Conservation (phyloP, 2,329 filamentous ascomycete genomes). For the Pseudocercospora macadamiae region DNA sequence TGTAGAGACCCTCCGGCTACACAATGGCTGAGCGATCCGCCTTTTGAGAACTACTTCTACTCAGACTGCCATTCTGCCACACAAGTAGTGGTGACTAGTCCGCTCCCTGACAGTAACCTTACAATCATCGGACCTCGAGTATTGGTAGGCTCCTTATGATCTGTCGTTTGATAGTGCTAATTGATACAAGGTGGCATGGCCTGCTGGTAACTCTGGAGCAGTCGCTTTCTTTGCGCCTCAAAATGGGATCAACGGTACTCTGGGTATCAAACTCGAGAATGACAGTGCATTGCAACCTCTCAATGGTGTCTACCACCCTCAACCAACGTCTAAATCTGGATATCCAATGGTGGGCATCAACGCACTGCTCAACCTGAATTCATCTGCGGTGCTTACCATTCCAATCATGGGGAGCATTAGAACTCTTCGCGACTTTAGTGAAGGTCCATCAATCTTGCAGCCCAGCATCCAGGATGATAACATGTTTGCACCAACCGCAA, state of each 20-base stretch:
- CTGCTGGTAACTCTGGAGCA: slow-evolving; percentile 66
- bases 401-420: slow-evolving; percentile 65
- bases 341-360: slow-evolving; percentile 54
- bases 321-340: slow-evolving; percentile 23
- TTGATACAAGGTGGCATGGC: too few relatives aligned
- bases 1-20: too few relatives aligned
- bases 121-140: slow-evolving; percentile 61
- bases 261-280: slow-evolving; percentile 58
- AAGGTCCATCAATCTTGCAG: slow-evolving; percentile 58
- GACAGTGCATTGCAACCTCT: slow-evolving; percentile 51
- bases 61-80: slow-evolving; percentile 64
- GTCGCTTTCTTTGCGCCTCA: slow-evolving; percentile 60
- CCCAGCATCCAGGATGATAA: slow-evolving; percentile 60
- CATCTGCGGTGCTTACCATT: slow-evolving; percentile 58
- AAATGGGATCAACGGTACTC: slow-evolving; percentile 56
- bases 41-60: slow-evolving; percentile 68
- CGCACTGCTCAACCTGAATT: slow-evolving; percentile 60
- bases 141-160: too few relatives aligned
- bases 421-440: slow-evolving; percentile 65
- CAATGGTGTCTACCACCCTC: slow-evolving; percentile 47
- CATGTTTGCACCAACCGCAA: slow-evolving; percentile 43
- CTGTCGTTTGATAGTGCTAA: too few relatives aligned
- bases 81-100: slow-evolving; percentile 65
- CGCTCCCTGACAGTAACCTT: slow-evolving; percentile 56
- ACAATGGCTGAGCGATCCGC: slow-evolving; percentile 57